Percentiles rank a stretch among this genome's conserved stretches.
These are phyloP conservation scores for Agrostemma githago DNA, from an alignment of 148 eudicot species.

Conservation along the genomic window DNA sequence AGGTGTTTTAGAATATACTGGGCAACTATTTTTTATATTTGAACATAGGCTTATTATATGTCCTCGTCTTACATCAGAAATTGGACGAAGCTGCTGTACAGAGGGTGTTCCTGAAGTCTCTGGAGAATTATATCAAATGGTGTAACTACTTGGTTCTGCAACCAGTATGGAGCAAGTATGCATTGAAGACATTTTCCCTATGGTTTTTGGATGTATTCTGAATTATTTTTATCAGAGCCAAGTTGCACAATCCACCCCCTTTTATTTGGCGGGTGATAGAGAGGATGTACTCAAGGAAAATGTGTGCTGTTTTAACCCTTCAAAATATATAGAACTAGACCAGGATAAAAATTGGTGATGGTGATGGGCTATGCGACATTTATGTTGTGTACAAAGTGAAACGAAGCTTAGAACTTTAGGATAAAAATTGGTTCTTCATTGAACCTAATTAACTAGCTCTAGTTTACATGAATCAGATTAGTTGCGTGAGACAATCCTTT, in stretches of 20 bases:
- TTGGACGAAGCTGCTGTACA: conserved; percentile 94
- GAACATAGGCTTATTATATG: neutral
- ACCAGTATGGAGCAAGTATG: conserved; percentile 93
- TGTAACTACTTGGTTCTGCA: conserved; percentile 70
- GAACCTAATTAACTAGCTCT: too few species aligned
- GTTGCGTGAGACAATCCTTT: neutral
- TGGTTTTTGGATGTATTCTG: neutral
- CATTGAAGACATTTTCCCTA: neutral
- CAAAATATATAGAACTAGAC: too few species aligned
- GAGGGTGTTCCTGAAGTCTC: conserved; percentile 69
- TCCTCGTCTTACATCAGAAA: conserved; percentile 45
- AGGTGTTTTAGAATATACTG: neutral
- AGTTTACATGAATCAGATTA: neutral
- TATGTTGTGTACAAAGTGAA: neutral
- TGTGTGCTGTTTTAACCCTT: neutral
- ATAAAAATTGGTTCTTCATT: neutral
- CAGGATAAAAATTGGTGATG: too few species aligned
- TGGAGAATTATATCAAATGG: conserved; percentile 96
- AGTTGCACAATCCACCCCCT: neutral
- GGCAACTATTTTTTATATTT: neutral
- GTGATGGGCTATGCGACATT: too few species aligned
- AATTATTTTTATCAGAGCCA: neutral
- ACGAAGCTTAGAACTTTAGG: neutral
- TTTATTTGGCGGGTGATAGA: neutral
- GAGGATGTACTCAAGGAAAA: neutral